These are phyloP conservation scores for Plectosphaerella sp. DNA, from an alignment of 2,329 filamentous ascomycete genomes.

Conservation along the genomic window DNA sequence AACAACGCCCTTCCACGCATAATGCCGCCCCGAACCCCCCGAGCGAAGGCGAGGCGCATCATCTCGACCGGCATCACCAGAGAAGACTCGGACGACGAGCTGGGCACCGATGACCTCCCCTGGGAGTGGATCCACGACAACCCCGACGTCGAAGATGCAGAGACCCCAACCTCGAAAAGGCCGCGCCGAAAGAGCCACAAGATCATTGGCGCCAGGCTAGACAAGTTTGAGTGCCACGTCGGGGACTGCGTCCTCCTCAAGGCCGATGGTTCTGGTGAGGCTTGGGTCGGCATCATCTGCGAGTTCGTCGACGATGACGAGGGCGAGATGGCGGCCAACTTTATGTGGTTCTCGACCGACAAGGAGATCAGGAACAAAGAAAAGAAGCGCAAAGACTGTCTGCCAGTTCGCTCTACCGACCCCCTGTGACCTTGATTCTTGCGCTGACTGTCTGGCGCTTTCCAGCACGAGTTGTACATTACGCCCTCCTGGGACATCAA, in stretches of 20 bases:
- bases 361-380: slow-evolving; percentile 80
- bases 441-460: background rate
- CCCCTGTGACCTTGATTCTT: background rate
- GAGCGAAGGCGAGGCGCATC: background rate
- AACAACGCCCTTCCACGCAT: too few species aligned
- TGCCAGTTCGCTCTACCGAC: slow-evolving; percentile 49
- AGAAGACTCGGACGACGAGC: slow-evolving; percentile 86
- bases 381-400: slow-evolving; percentile 76
- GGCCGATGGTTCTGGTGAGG: slow-evolving; percentile 78
- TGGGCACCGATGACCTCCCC: slow-evolving; percentile 65
- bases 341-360: slow-evolving; percentile 95
- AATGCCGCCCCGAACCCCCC: background rate
- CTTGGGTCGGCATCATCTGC: slow-evolving; percentile 88
- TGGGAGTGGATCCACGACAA: slow-evolving; percentile 76
- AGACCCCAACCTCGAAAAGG: slow-evolving; percentile 23
- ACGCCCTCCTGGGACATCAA: slow-evolving; percentile 85
- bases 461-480: slow-evolving; percentile 84
- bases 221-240: slow-evolving; percentile 71
- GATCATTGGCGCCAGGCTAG: slow-evolving; percentile 81
- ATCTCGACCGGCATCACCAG: slow-evolving; percentile 53
- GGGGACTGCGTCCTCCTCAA: slow-evolving; percentile 86
- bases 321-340: slow-evolving; percentile 75
- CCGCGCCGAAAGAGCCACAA: slow-evolving; percentile 27
- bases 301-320: slow-evolving; percentile 74
- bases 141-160: slow-evolving; percentile 11